Evolutionary conservation across 78 protist species (phyloP).

Genomic region (Paratrimastix pyriformis): DNA sequence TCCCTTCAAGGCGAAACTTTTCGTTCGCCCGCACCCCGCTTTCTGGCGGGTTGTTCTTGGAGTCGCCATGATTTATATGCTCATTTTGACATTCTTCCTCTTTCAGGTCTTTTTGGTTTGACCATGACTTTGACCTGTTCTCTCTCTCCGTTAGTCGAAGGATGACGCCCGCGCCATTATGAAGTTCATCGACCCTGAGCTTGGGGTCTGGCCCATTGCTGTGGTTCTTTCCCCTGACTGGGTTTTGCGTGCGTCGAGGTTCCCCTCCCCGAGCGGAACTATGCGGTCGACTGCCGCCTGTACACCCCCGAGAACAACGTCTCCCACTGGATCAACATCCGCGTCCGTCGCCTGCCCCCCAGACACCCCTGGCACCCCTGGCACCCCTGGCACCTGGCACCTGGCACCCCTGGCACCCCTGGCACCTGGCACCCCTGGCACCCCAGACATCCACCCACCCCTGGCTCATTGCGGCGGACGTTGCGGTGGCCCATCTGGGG

Average conservation of each 20-base stretch:
- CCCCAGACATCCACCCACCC: too few relatives aligned
- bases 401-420: too few relatives aligned
- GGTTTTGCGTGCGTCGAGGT: slow-evolving; percentile 12
- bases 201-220: slow-evolving; percentile 4
- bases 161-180: slow-evolving; percentile 45
- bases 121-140: background rate
- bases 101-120: slow-evolving; percentile 39
- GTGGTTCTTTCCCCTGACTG: background rate
- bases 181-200: slow-evolving; percentile 40
- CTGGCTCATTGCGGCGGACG: too few relatives aligned
- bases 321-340: slow-evolving; percentile 22
- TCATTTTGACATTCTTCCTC: slow-evolving; percentile 46
- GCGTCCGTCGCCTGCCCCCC: background rate
- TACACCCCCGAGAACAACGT: slow-evolving; percentile 46
- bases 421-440: too few relatives aligned
- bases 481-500: too few relatives aligned
- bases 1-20: slow-evolving; percentile 61
- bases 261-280: slow-evolving; percentile 51
- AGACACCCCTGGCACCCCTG: background rate
- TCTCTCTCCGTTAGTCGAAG: background rate
- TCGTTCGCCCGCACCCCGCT: slow-evolving; percentile 77
- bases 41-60: slow-evolving; percentile 72
- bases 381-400: background rate
- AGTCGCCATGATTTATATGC: slow-evolving; percentile 52
- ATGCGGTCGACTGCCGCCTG: slow-evolving; percentile 62